phyloP scores from a whole-genome alignment of 2,329 filamentous ascomycete species.

The Stemphylium beticola region DNA sequence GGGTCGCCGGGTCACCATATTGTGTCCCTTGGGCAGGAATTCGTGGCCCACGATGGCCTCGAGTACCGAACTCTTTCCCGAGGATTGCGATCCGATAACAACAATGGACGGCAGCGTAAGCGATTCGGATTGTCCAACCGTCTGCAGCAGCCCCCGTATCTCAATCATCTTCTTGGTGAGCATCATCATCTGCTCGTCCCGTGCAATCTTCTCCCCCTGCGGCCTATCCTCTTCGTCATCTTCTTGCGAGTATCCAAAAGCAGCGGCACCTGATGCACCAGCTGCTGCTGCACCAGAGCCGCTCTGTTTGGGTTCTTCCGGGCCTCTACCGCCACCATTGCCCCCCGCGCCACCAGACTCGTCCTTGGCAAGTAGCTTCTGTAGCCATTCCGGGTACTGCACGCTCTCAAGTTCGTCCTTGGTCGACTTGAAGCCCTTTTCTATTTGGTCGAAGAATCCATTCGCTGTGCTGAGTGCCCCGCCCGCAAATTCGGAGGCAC shows the following conservation, averaged over 20 bases:
- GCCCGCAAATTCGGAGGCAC: slow-evolving; percentile 71
- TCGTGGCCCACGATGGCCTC: slow-evolving; percentile 98
- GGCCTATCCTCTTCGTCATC: slow-evolving; percentile 72
- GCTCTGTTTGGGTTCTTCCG: slow-evolving; percentile 61
- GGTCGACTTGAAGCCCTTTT: slow-evolving; percentile 80
- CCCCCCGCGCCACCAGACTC: slow-evolving; percentile 49
- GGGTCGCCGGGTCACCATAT: slow-evolving; percentile 95
- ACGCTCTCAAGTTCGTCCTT: slow-evolving; percentile 78
- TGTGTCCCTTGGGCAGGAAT: slow-evolving; percentile 95
- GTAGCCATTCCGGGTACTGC: slow-evolving; percentile 76
- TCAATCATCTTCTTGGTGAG: slow-evolving; percentile 99
- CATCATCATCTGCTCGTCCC: slow-evolving; percentile 99
- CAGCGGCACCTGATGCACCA: slow-evolving; percentile 74
- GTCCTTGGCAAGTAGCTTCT: slow-evolving; percentile 65
- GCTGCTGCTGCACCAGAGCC: slow-evolving; percentile 63
- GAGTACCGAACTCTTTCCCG: slow-evolving; percentile 95
- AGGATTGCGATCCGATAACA: slow-evolving; percentile 98
- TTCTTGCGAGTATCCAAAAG: slow-evolving; percentile 76
- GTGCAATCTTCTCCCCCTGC: slow-evolving; percentile 69
- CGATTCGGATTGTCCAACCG: slow-evolving; percentile 87
- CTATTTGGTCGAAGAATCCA: slow-evolving; percentile 79
- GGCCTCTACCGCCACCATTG: slow-evolving; percentile 49
- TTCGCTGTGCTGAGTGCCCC: slow-evolving; percentile 74
- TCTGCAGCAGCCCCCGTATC: slow-evolving; percentile 88
- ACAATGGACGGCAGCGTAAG: slow-evolving; percentile 94